phyloP scores from a whole-genome alignment of 2,329 filamentous ascomycete species.

The Pyrenochaeta sp. region DNA sequence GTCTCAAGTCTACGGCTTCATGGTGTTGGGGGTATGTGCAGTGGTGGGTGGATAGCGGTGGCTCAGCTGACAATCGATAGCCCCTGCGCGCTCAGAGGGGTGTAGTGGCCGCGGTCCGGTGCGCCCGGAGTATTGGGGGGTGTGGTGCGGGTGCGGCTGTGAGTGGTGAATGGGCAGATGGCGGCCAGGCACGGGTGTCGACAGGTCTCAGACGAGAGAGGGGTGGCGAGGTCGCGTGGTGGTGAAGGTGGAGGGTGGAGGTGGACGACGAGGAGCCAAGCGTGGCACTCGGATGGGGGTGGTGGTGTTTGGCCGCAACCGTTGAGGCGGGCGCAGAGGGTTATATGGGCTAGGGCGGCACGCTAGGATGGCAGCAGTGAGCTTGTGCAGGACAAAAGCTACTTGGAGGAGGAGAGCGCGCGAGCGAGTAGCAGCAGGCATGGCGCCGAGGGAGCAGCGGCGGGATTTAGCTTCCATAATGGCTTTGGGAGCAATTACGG shows the following conservation, averaged over 20 bases:
- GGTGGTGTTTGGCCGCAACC: slow-evolving; percentile 25
- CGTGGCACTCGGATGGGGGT: slow-evolving; percentile 14
- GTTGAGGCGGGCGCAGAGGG: slow-evolving; percentile 24
- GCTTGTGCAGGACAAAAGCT: slow-evolving; percentile 9
- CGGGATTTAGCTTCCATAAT: slow-evolving; percentile 33
- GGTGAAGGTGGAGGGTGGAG: slow-evolving; percentile 10
- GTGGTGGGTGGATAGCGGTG: slow-evolving; percentile 35
- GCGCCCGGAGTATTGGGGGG: slow-evolving; percentile 22
- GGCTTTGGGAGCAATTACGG: slow-evolving; percentile 29
- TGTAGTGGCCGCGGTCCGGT: slow-evolving; percentile 25
- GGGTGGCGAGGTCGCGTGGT: slow-evolving; percentile 32
- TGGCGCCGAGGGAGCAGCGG: slow-evolving; percentile 29
- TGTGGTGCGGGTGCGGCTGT: slow-evolving; percentile 28
- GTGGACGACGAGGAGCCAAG: neutral
- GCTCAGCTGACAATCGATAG: slow-evolving; percentile 45
- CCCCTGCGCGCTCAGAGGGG: slow-evolving; percentile 33
- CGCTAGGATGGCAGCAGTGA: slow-evolving; percentile 21
- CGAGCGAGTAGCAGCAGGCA: slow-evolving; percentile 9
- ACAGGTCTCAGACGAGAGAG: slow-evolving; percentile 28
- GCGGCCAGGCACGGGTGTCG: slow-evolving; percentile 27
- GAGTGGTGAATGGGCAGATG: slow-evolving; percentile 32
- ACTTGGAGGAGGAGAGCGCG: slow-evolving; percentile 9
- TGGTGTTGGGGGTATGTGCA: slow-evolving; percentile 31
- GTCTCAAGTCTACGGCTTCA: slow-evolving; percentile 40
- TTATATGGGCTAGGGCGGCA: slow-evolving; percentile 19